Evolutionary conservation across 129 eudicot species (phyloP).

Genomic region (Daucus carota): DNA sequence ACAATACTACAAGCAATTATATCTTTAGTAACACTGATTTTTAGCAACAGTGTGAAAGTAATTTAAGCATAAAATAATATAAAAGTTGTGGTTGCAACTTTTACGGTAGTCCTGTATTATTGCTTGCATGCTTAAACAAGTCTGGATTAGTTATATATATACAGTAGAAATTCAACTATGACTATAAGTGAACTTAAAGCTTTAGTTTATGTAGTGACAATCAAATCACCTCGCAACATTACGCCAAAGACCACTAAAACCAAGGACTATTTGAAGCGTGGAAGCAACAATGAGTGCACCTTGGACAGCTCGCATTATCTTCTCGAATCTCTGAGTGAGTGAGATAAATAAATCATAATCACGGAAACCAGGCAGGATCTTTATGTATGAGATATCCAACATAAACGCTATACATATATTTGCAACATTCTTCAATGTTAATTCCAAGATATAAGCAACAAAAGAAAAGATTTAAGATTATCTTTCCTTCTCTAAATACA

Average conservation of each 20-base stretch:
- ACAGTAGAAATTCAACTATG: background rate
- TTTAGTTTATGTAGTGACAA: background rate
- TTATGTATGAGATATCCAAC: background rate
- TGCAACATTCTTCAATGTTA: background rate
- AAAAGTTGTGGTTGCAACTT: background rate
- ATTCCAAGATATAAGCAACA: conserved; percentile 1
- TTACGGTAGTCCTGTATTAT: background rate
- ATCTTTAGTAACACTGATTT: background rate
- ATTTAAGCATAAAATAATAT: background rate
- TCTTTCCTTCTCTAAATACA: background rate
- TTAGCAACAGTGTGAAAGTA: background rate
- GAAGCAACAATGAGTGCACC: conserved; percentile 90
- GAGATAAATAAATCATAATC: background rate
- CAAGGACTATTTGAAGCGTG: conserved; percentile 71
- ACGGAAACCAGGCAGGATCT: background rate
- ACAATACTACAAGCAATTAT: background rate
- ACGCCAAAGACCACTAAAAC: conserved; percentile 98
- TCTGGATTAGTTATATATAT: background rate
- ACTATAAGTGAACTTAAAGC: background rate
- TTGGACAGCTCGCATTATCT: conserved; percentile 76
- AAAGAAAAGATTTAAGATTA: background rate
- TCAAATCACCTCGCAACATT: conserved; percentile 54
- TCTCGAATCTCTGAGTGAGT: conserved; percentile 69
- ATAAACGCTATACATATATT: background rate
- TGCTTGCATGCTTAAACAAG: background rate